Evolutionary conservation across 2,329 filamentous ascomycete genomes (phyloP).

Genomic region (Venturia carpophila): DNA sequence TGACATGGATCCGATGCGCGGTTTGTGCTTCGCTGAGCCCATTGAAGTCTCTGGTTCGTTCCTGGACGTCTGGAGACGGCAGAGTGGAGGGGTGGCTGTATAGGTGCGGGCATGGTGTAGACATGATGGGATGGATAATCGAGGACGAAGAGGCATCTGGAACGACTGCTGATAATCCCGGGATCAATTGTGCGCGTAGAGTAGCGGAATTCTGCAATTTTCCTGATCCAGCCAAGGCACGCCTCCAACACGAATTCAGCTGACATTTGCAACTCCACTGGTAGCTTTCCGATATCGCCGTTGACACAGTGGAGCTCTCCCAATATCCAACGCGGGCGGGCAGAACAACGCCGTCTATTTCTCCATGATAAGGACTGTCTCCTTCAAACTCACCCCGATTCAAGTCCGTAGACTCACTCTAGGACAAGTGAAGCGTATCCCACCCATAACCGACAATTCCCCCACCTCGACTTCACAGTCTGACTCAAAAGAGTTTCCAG

Average conservation of each 20-base stretch:
- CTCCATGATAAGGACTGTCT: neutral
- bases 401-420: neutral
- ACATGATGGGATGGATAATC: neutral
- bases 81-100: neutral
- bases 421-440: neutral
- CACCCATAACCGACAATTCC: neutral
- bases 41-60: constrained; percentile 12
- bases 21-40: constrained; percentile 8
- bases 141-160: neutral
- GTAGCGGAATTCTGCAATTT: neutral
- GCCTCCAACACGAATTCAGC: neutral
- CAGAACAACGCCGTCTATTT: neutral
- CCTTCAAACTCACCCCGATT: neutral
- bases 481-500: neutral
- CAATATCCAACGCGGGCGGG: neutral
- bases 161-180: too few species aligned
- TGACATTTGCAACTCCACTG: neutral
- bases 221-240: neutral
- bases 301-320: neutral
- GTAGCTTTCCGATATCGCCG: neutral
- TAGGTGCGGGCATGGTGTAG: neutral
- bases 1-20: constrained; percentile 9
- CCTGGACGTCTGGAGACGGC: neutral
- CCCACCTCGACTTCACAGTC: neutral
- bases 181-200: neutral